Conservation (phyloP, 495 filamentous ascomycete genomes). For the Penicillium dipodomyicola region DNA sequence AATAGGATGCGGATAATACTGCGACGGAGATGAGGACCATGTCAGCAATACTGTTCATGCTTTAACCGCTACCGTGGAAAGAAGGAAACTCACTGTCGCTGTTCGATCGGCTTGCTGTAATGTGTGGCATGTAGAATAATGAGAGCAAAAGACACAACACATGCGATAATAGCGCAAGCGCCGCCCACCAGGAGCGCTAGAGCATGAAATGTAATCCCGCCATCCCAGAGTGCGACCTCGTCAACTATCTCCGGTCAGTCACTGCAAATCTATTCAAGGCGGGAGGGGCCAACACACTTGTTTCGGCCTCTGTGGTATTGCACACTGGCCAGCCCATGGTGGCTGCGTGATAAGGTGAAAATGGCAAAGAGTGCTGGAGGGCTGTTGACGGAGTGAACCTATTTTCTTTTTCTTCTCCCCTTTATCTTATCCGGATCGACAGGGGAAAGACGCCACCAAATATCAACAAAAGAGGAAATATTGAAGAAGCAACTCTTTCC, state of each 20-base stretch:
- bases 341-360: slow-evolving; percentile 16
- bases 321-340: slow-evolving; percentile 52
- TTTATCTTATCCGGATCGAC: slow-evolving; percentile 32
- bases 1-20: slow-evolving; percentile 89
- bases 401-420: slow-evolving; percentile 5
- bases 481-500: background rate
- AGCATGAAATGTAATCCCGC: slow-evolving; percentile 48
- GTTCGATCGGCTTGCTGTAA: slow-evolving; percentile 79
- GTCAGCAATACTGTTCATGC: slow-evolving; percentile 14
- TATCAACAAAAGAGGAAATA: slow-evolving; percentile 5
- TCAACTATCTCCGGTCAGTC: slow-evolving; percentile 30
- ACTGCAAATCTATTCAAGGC: background rate
- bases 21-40: slow-evolving; percentile 28
- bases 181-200: slow-evolving; percentile 49
- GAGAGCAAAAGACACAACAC: slow-evolving; percentile 47
- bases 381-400: background rate
- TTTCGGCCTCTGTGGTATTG: slow-evolving; percentile 48
- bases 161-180: slow-evolving; percentile 46
- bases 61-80: background rate
- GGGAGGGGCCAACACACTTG: slow-evolving; percentile 32
- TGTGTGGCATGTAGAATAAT: slow-evolving; percentile 77
- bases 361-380: slow-evolving; percentile 12
- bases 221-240: slow-evolving; percentile 48
- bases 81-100: slow-evolving; percentile 60
- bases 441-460: slow-evolving; percentile 12